Evolutionary conservation across 441 rosid species (phyloP), one percentile per base, ranked within the genome.

Genomic region (Croton laevigatus): DNA sequence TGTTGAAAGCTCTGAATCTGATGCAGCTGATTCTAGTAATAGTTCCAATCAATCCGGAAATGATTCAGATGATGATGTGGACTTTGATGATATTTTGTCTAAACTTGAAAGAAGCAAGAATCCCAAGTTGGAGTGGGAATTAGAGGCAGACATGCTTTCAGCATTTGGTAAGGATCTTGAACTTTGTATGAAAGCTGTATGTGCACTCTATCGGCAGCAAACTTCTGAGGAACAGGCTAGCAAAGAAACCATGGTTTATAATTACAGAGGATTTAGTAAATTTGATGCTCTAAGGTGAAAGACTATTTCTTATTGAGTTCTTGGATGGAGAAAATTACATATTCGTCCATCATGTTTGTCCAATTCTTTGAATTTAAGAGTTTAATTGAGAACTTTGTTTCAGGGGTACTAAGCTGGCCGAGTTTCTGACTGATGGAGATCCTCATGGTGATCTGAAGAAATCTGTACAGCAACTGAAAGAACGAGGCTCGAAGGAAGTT

Each of bases 161-260:
- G 91, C 76, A 69, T 86, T 93, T 36, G 91, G 84, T 42, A 89
- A 90, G 81, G 89, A 86, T 66, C 79, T 71, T 1, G 85, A 84
- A 74, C 82, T 89, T n/a, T 93, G 98, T 80, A 88, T 90, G 94
- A 89, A 76, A 74, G 97, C 95, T 57, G 97, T 89, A 22, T 89
- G 95, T 62, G 92, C 89, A 61, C 79, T 90, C n/a, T 88, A 87
- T 70, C 72, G 91, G 59, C 84, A 83, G 68, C 97, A 89, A 77
- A 89, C 92, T 38, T 71, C 71, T 9, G 97, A 79, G 38, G 94
- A 93, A 75, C 78, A 81, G 71, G 27, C 10, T 45, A 51, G 54
- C n/a, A 87, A 76, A 81, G 83, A 69, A 72, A 70, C 87, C 27
- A 53, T 80, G n/a, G n/a, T 75, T 67, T 3, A 12, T 42, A 89